Percentiles rank a stretch among this genome's conserved stretches.
Conservation (phyloP, 495 filamentous ascomycete species). For the Penicillium flavigenum region DNA sequence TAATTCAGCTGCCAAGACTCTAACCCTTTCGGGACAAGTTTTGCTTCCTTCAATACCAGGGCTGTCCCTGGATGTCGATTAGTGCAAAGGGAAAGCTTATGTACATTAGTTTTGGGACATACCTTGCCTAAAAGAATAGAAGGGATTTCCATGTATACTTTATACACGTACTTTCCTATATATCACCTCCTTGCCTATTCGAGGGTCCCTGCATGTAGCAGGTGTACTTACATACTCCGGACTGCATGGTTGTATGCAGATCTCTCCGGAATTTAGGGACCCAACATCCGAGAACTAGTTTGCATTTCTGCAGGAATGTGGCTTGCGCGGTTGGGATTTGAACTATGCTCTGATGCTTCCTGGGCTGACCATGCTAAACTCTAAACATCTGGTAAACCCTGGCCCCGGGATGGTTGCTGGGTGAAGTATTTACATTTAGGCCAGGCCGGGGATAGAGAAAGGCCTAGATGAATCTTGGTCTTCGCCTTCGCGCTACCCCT, state of each 20-base stretch:
- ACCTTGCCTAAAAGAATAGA: slow-evolving; percentile 4
- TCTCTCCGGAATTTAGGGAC: slow-evolving; percentile 11
- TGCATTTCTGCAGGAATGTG: slow-evolving; percentile 12
- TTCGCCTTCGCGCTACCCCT: not conserved
- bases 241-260: slow-evolving; percentile 11
- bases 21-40: not conserved
- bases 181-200: slow-evolving; percentile 11
- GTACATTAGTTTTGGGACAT: not conserved
- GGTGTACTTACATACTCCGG: slow-evolving; percentile 8
- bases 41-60: not conserved
- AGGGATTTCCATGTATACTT: not conserved
- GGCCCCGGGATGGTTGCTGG: not conserved
- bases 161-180: not conserved
- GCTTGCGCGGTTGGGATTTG: slow-evolving; percentile 20
- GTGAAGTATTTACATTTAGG: slow-evolving; percentile 1
- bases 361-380: slow-evolving; percentile 11
- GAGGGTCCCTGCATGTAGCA: slow-evolving; percentile 13
- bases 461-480: slow-evolving; percentile 3
- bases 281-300: slow-evolving; percentile 6
- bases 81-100: slow-evolving; percentile 6
- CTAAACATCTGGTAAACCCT: slow-evolving; percentile 1
- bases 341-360: slow-evolving; percentile 16
- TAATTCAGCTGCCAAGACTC: slow-evolving; percentile 3
- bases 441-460: not conserved
- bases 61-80: slow-evolving; percentile 1